phyloP scores from a whole-genome alignment of 495 filamentous ascomycete species.

The Aspergillus taichungensis region DNA sequence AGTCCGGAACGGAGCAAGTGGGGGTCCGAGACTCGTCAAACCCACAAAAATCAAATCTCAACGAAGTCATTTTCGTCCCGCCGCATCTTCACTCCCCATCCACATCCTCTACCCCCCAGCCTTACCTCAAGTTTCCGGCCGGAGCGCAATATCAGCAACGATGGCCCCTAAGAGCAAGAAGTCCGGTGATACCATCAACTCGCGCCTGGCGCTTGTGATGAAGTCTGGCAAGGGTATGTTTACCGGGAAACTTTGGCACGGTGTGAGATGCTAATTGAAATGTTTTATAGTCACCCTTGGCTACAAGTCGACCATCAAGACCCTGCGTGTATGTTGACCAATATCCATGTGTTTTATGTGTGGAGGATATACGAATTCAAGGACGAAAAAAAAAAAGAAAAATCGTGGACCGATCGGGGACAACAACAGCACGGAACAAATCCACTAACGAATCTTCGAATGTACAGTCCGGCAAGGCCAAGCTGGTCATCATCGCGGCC shows the following conservation, averaged over 20 bases:
- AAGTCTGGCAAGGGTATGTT: slow-evolving; percentile 79
- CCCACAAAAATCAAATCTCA: slow-evolving; percentile 17
- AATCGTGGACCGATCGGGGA: slow-evolving; percentile 1
- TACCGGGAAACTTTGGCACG: neutral
- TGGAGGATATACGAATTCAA: neutral
- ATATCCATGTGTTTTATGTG: neutral
- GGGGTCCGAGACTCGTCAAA: slow-evolving; percentile 14
- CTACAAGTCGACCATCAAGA: slow-evolving; percentile 95
- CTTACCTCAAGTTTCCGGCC: too few species aligned
- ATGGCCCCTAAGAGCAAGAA: slow-evolving; percentile 97
- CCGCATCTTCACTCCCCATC: slow-evolving; percentile 5
- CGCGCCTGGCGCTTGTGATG: slow-evolving; percentile 86
- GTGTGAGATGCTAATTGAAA: slow-evolving; percentile 1
- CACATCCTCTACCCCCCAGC: slow-evolving; percentile 27
- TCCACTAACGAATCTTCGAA: neutral
- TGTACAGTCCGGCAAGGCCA: slow-evolving; percentile 41
- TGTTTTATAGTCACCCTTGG: slow-evolving; percentile 60
- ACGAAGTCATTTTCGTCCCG: slow-evolving; percentile 2
- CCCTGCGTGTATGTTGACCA: slow-evolving; percentile 54
- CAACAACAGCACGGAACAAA: neutral
- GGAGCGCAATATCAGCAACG: slow-evolving; percentile 26
- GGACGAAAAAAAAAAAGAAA: neutral
- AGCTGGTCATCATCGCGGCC: slow-evolving; percentile 71
- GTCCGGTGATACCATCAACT: slow-evolving; percentile 83
- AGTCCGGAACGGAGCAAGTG: slow-evolving; percentile 12